Evolutionary conservation across 2,329 filamentous ascomycete species (phyloP), one percentile per base, ranked within the genome.

Genomic region (Aspergillus neotritici): DNA sequence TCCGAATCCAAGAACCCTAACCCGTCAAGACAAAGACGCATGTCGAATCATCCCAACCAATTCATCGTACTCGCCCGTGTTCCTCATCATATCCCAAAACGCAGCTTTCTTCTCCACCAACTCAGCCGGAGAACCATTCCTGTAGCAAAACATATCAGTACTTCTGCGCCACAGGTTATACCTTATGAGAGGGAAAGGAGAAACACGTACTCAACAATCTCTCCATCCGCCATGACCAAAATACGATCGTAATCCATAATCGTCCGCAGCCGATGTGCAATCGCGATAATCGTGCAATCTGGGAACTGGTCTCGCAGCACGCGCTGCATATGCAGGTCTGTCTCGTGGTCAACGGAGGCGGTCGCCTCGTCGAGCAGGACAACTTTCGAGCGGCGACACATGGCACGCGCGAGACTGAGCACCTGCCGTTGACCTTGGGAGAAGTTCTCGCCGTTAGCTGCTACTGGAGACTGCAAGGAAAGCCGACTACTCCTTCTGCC

Each of bases 301-400:
- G 67, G 61, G 34, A 80, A 68, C 49, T 77, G 76, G 7, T 65
- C 59, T 12, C 78, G 62, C 31, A 83, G 56, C 2, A 83, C 68
- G 11, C 74, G 66, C 60, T 83, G 79, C 43, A 83, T 80, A 15
- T 71, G 69, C 14, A 70, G 68, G 0, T 80, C 80, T 1, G 80
- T 83, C 43, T 68, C 71, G 36, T 73, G 72, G 44, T 83, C 80
- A 39, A 83, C 81, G 1, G 75, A 79, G 3, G 80, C 79, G 3
- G 80, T 83, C 2, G 80, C 80, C 58, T 83, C 80, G 47, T 83
- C 80, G 17, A 83, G 75, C 11, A 83, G 74, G 14, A 83, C 68
- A 36, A 59, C 49, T 2, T 79, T 78, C 36, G 77, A 80, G 4
- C 75, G 68, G 1, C 80, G 66, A n/a, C 82, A 65, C 0, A 83